Conservation (phyloP, 257 asterid genomes). For the Solanum bukasovii region DNA sequence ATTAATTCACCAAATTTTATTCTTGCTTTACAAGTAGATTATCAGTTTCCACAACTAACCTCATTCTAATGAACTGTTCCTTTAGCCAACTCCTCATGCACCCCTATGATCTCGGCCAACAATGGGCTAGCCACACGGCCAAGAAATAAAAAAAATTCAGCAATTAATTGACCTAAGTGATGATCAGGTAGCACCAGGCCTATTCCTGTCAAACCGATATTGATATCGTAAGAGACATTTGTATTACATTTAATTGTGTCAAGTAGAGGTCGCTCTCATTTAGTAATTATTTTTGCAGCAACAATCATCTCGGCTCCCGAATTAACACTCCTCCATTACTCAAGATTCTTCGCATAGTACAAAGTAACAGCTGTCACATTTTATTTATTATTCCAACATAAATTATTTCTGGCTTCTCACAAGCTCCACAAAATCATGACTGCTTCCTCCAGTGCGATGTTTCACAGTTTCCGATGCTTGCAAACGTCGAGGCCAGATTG, state of each 20-base stretch:
- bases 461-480: too few relatives aligned
- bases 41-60: not conserved
- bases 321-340: not conserved
- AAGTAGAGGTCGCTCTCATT: not conserved
- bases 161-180: not conserved
- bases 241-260: not conserved
- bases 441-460: too few relatives aligned
- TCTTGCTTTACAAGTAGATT: not conserved
- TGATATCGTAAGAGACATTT: not conserved
- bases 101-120: not conserved
- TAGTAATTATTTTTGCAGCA: not conserved
- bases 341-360: not conserved
- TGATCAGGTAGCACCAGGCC: not conserved
- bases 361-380: not conserved
- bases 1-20: not conserved
- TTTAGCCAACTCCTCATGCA: not conserved
- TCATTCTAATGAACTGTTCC: too few relatives aligned
- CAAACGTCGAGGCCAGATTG: too few relatives aligned
- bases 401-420: too few relatives aligned
- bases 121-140: not conserved
- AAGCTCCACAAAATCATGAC: not conserved
- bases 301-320: not conserved
- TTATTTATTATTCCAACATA: not conserved
- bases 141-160: fast-evolving
- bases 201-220: too few relatives aligned